A percentile compares a stretch with the other conserved stretches of the same genome.
phyloP scores from a whole-genome alignment of 2,329 filamentous ascomycete species.

The Myriosclerotinia scirpicola region DNA sequence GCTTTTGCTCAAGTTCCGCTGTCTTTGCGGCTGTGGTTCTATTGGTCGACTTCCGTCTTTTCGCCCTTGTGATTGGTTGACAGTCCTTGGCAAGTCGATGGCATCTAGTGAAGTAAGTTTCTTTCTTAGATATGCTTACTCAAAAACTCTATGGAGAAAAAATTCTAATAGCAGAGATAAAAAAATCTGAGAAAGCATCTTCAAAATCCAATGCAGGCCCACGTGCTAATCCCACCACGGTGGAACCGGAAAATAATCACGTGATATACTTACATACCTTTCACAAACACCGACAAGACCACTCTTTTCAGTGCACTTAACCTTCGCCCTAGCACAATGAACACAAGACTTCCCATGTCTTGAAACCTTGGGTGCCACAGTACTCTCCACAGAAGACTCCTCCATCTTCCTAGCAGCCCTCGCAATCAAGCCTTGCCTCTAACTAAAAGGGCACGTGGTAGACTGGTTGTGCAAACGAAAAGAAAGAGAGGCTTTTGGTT shows the following conservation, averaged over 20 bases:
- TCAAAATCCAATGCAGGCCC: too few species aligned
- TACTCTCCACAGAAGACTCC: neutral
- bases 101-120: constrained; percentile 17
- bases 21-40: constrained; percentile 27
- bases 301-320: constrained; percentile 10
- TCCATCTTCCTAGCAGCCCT: constrained; percentile 1
- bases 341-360: constrained; percentile 18
- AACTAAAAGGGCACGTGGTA: neutral
- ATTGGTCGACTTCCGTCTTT: constrained; percentile 23
- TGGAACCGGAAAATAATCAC: neutral
- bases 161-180: too few species aligned
- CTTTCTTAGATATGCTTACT: too few species aligned
- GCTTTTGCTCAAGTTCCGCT: constrained; percentile 29
- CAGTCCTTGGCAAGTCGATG: constrained; percentile 27
- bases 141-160: too few species aligned
- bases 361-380: neutral
- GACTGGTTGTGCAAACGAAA: neutral
- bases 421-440: neutral
- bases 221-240: neutral
- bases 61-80: constrained; percentile 23
- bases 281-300: constrained; percentile 8
- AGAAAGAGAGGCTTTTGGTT: neutral
- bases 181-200: too few species aligned
- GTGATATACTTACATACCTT: constrained; percentile 11
- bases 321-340: constrained; percentile 20